These are phyloP conservation scores for Haberlea rhodopensis DNA, from an alignment of 257 asterid genomes.

Conservation along the genomic window DNA sequence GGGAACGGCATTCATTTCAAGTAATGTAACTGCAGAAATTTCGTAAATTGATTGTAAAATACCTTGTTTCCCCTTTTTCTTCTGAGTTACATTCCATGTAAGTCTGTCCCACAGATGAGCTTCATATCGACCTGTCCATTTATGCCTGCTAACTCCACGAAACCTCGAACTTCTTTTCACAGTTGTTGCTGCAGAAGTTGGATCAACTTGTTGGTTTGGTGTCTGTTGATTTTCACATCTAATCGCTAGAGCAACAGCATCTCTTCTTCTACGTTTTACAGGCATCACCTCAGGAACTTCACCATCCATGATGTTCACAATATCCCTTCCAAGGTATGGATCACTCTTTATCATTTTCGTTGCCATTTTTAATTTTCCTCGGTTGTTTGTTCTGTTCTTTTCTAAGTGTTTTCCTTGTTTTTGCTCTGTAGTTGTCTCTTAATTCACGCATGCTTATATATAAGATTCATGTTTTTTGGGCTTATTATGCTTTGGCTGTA, in stretches of 20 bases:
- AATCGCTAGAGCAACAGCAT: constrained; percentile 9
- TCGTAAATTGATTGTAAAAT: background rate
- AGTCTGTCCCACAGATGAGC: constrained; percentile 60
- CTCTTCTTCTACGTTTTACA: constrained; percentile 53
- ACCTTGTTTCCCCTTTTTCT: constrained; percentile 61
- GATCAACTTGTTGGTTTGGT: constrained; percentile 27
- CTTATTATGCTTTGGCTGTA: constrained; percentile 33
- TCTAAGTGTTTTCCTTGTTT: background rate
- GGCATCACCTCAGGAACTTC: constrained; percentile 28
- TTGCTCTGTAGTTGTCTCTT: background rate
- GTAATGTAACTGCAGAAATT: background rate
- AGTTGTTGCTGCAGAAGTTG: constrained; percentile 35
- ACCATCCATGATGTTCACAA: constrained; percentile 19
- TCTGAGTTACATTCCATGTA: constrained; percentile 52
- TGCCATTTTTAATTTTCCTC: constrained; percentile 19
- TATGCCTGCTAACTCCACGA: constrained; percentile 62
- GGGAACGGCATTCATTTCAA: background rate
- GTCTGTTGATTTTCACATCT: constrained; percentile 15
- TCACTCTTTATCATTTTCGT: constrained; percentile 42
- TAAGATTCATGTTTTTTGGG: constrained; percentile 25
- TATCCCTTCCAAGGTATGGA: constrained; percentile 30
- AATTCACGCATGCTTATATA: constrained; percentile 12
- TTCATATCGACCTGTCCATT: constrained; percentile 56
- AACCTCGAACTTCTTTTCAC: constrained; percentile 70
- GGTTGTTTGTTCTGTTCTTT: background rate